phyloP scores from a whole-genome alignment of 2,329 filamentous ascomycete species.

The Ceratocystis smalleyi region DNA sequence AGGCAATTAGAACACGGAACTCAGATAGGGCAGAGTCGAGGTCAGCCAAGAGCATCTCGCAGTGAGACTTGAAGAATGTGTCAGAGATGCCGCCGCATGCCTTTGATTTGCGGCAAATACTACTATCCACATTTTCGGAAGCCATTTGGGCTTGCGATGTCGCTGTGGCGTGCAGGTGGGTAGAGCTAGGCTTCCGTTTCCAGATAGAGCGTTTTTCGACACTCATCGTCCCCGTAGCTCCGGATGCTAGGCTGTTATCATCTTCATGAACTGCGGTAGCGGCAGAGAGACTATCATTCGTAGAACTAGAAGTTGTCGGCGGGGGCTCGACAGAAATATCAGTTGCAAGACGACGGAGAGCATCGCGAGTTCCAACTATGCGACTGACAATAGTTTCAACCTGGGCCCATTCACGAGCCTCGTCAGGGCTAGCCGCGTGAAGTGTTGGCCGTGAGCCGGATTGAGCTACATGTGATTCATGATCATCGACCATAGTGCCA shows the following conservation, averaged over 20 bases:
- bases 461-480: not conserved
- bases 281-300: conserved; percentile 19
- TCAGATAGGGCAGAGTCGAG: conserved; percentile 71
- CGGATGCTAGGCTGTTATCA: conserved; percentile 8
- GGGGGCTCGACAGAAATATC: conserved; percentile 56
- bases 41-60: conserved; percentile 67
- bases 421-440: conserved; percentile 30
- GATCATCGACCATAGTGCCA: conserved; percentile 18
- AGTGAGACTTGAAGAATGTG: conserved; percentile 60
- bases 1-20: conserved; percentile 60
- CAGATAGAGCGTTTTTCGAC: conserved; percentile 52
- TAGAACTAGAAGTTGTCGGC: conserved; percentile 22
- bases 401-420: conserved; percentile 73
- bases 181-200: conserved; percentile 66
- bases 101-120: conserved; percentile 26
- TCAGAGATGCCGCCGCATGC: conserved; percentile 34
- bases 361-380: conserved; percentile 76
- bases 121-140: conserved; percentile 22
- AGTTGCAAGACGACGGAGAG: conserved; percentile 69
- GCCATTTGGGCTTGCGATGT: conserved; percentile 24
- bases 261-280: conserved; percentile 35
- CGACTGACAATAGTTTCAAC: conserved; percentile 75
- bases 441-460: not conserved
- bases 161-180: conserved; percentile 25
- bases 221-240: not conserved